phyloP scores from a whole-genome alignment of 2,329 filamentous ascomycete species.

The Ophiosphaerella narmari region DNA sequence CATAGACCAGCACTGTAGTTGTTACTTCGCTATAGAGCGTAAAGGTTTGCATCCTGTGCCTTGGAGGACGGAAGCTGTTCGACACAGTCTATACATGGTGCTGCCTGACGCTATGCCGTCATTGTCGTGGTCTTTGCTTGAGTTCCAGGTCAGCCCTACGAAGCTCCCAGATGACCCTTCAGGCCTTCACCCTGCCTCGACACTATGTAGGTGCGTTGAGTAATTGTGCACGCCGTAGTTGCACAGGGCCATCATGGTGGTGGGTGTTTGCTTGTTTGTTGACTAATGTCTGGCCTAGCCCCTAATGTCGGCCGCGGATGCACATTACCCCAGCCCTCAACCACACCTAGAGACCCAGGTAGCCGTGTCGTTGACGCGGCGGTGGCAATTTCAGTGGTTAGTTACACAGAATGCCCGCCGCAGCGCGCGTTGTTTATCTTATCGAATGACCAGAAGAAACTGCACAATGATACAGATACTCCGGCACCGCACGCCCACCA shows the following conservation, averaged over 20 bases:
- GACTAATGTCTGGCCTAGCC: constrained; percentile 23
- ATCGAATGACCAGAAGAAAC: constrained; percentile 32
- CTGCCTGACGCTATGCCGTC: constrained; percentile 5
- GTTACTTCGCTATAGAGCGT: no score
- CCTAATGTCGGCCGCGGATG: constrained; percentile 40
- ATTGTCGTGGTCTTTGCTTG: constrained; percentile 8
- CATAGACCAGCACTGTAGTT: no score
- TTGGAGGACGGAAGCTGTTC: neutral
- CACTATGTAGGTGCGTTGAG: constrained; percentile 37
- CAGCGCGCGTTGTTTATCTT: constrained; percentile 25
- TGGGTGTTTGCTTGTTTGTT: constrained; percentile 20
- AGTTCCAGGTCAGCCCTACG: constrained; percentile 24
- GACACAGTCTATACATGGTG: no score
- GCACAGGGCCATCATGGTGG: constrained; percentile 20
- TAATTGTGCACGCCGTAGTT: constrained; percentile 18
- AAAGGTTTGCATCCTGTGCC: neutral
- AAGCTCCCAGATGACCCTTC: constrained; percentile 7
- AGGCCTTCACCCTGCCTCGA: constrained; percentile 6
- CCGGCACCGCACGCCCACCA: constrained; percentile 12
- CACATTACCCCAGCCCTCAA: constrained; percentile 24
- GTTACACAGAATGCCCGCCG: constrained; percentile 29
- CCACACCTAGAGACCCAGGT: constrained; percentile 1
- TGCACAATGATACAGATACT: constrained; percentile 4
- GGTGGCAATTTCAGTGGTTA: constrained; percentile 33
- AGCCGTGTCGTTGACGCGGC: constrained; percentile 24